These are phyloP conservation scores for Veloporphyrellus conicus DNA, from an alignment of 1,284 basidiomycete genomes.

Conservation along the genomic window DNA sequence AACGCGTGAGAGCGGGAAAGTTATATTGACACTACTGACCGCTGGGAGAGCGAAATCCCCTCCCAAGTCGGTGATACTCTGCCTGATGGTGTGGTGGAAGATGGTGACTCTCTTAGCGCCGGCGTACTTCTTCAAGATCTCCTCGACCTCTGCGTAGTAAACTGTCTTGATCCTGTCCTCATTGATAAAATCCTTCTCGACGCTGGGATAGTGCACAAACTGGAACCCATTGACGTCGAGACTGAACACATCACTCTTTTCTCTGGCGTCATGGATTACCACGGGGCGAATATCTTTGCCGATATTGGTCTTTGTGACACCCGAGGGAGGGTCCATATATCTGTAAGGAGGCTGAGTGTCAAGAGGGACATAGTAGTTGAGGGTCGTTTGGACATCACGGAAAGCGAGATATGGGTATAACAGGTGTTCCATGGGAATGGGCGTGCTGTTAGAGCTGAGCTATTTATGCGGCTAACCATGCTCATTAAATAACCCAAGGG, in stretches of 20 bases:
- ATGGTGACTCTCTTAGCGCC: slow-evolving; percentile 42
- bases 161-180: slow-evolving; percentile 35
- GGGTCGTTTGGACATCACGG: slow-evolving; percentile 28
- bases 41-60: slow-evolving; percentile 29
- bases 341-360: slow-evolving; percentile 26
- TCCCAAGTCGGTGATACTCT: too few species aligned
- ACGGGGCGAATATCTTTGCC: slow-evolving; percentile 23
- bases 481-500: too few species aligned
- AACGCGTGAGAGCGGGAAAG: neutral
- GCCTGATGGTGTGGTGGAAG: slow-evolving; percentile 47
- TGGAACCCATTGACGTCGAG: slow-evolving; percentile 45
- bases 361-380: slow-evolving; percentile 29
- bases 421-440: too few species aligned
- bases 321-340: slow-evolving; percentile 28
- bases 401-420: too few species aligned
- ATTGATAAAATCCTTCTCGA: slow-evolving; percentile 42
- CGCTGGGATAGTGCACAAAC: slow-evolving; percentile 32
- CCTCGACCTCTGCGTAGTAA: slow-evolving; percentile 41
- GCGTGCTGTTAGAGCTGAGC: too few species aligned
- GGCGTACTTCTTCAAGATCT: slow-evolving; percentile 39
- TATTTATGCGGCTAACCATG: too few species aligned
- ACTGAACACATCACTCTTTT: slow-evolving; percentile 32
- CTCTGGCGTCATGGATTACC: slow-evolving; percentile 34
- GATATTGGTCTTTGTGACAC: slow-evolving; percentile 26
- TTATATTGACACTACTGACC: slow-evolving; percentile 22